phyloP scores from a whole-genome alignment of 1,284 basidiomycete genomes.

The Tilletia horrida region DNA sequence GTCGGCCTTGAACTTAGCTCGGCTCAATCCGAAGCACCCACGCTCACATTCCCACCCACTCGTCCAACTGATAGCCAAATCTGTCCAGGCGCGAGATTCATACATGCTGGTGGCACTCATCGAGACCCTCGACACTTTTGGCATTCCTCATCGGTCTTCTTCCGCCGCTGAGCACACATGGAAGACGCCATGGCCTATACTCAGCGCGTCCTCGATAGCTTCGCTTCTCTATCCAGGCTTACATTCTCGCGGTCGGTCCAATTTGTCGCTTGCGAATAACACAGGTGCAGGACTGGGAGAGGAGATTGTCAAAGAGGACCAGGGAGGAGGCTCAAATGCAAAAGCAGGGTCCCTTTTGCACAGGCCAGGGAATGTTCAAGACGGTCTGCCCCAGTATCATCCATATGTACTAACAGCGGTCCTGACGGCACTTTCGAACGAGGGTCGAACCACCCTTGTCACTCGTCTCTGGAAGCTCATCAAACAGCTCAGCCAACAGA shows the following conservation, averaged over 20 bases:
- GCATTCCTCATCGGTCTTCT: background rate
- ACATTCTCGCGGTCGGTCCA: background rate
- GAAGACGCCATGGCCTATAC: background rate
- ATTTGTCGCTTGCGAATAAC: too few relatives aligned
- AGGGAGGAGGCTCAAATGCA: too few relatives aligned
- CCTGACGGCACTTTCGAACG: background rate
- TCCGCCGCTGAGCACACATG: too few relatives aligned
- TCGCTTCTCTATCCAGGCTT: background rate
- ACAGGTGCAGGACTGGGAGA: too few relatives aligned
- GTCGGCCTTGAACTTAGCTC: background rate
- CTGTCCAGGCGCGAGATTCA: background rate
- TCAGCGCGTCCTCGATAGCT: background rate
- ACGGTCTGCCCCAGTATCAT: background rate
- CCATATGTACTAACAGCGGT: background rate
- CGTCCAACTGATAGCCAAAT: background rate
- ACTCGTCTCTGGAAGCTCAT: slow-evolving; percentile 2
- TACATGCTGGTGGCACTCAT: background rate
- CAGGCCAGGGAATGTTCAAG: too few relatives aligned
- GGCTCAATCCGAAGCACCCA: background rate
- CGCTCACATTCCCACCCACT: background rate
- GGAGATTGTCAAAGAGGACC: too few relatives aligned
- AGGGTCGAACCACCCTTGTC: background rate
- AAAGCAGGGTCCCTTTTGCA: too few relatives aligned
- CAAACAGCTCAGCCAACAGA: background rate
- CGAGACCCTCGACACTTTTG: background rate